phyloP scores from a whole-genome alignment of 176 grass and related monocot species.

The Stipa capillata region DNA sequence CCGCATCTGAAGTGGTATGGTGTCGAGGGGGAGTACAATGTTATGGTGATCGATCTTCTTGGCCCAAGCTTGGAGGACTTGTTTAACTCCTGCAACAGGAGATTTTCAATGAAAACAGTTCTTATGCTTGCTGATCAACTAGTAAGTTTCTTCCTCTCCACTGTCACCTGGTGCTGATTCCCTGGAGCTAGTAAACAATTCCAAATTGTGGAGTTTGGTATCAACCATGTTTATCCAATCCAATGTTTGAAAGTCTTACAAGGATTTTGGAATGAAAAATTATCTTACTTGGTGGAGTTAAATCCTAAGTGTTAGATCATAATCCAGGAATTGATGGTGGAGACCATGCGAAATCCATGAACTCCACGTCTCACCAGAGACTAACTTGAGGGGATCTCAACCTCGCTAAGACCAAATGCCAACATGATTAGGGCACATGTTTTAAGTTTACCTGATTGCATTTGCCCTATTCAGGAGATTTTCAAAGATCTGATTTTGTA shows the following conservation, averaged over 20 bases:
- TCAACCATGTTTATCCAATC: neutral
- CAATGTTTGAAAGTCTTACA: neutral
- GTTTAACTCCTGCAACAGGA: constrained; percentile 84
- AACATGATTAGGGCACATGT: neutral
- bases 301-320: neutral
- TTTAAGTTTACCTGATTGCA: neutral
- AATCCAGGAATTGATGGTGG: neutral
- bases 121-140: constrained; percentile 98
- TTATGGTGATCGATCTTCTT: constrained; percentile 94
- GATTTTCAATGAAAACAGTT: constrained; percentile 76
- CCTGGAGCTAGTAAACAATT: neutral
- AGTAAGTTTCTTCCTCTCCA: constrained; percentile 33
- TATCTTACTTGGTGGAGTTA: neutral
- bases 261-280: neutral
- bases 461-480: neutral
- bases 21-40: constrained; percentile 72
- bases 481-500: neutral
- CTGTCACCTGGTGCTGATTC: neutral
- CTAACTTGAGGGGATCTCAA: neutral
- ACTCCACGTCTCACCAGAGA: neutral
- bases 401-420: neutral
- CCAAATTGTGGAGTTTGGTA: neutral
- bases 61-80: constrained; percentile 90
- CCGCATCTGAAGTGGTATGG: constrained; percentile 93
- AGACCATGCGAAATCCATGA: neutral